Conservation (phyloP, 768 basidiomycete genomes). For the Boletus rex-veris region DNA sequence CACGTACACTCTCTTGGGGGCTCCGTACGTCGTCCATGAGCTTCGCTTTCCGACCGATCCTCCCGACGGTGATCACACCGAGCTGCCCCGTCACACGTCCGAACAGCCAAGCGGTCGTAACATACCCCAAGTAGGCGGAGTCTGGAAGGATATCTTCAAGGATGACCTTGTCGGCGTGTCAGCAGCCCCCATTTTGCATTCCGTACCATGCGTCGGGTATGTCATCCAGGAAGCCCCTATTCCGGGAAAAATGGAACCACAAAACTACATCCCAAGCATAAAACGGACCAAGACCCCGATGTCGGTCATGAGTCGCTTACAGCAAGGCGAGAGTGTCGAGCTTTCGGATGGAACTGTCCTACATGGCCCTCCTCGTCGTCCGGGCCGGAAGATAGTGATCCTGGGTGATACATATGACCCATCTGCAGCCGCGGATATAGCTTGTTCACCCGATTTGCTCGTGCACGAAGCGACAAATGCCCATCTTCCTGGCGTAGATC, state of each 20-base stretch:
- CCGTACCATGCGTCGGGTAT: conserved; percentile 79
- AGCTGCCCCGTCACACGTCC: conserved; percentile 43
- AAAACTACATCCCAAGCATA: conserved; percentile 62
- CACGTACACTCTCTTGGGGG: conserved; percentile 64
- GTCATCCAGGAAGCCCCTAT: conserved; percentile 67
- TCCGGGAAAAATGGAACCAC: conserved; percentile 73
- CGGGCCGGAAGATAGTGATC: conserved; percentile 74
- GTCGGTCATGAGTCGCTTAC: conserved; percentile 61
- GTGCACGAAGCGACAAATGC: conserved; percentile 93
- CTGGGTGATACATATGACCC: conserved; percentile 86
- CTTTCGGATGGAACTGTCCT: conserved; percentile 73
- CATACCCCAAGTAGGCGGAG: conserved; percentile 53
- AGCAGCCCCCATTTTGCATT: conserved; percentile 77
- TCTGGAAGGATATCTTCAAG: conserved; percentile 65
- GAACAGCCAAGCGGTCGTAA: conserved; percentile 64
- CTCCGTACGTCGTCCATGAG: conserved; percentile 80
- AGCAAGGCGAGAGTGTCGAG: conserved; percentile 57
- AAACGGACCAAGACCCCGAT: conserved; percentile 68
- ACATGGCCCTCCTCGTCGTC: conserved; percentile 58
- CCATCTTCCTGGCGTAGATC: conserved; percentile 64
- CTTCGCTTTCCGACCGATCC: conserved; percentile 64
- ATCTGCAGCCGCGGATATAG: conserved; percentile 58
- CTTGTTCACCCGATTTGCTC: conserved; percentile 64
- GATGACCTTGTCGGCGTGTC: conserved; percentile 58
- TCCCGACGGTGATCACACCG: conserved; percentile 44